These are phyloP conservation scores for Amaranthus cruentus DNA, from an alignment of 148 eudicot genomes.

Conservation along the genomic window DNA sequence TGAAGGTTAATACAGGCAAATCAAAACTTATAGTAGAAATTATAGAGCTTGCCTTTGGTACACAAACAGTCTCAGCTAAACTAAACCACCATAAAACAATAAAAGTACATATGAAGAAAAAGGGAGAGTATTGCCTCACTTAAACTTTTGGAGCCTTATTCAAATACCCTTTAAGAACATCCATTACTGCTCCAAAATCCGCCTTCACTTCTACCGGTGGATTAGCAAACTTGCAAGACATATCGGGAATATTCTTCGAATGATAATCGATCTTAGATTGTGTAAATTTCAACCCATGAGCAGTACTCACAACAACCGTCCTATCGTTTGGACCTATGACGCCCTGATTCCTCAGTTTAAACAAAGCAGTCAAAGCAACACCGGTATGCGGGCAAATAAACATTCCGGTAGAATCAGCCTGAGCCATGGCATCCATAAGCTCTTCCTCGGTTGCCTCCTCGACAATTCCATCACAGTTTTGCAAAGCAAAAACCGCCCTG, in stretches of 20 bases:
- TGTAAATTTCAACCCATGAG: slow-evolving; percentile 75
- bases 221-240: slow-evolving; percentile 71
- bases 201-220: slow-evolving; percentile 84
- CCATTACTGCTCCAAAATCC: slow-evolving; percentile 92
- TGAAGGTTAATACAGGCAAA: neutral
- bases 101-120: neutral
- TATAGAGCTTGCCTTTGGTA: neutral
- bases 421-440: slow-evolving; percentile 95
- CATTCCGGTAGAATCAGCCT: slow-evolving; percentile 96
- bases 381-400: slow-evolving; percentile 97
- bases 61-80: neutral
- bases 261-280: slow-evolving; percentile 86
- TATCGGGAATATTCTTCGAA: slow-evolving; percentile 59
- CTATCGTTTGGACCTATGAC: slow-evolving; percentile 62
- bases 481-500: slow-evolving; percentile 74
- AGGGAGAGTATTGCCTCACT: slow-evolving; percentile 17
- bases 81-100: neutral
- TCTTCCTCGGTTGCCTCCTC: slow-evolving; percentile 98
- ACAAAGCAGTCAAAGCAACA: slow-evolving; percentile 76
- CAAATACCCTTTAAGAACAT: slow-evolving; percentile 71
- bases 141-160: slow-evolving; percentile 29
- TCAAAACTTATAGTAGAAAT: neutral
- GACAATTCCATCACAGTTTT: slow-evolving; percentile 72
- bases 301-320: slow-evolving; percentile 92
- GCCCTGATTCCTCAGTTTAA: slow-evolving; percentile 68